Evolutionary conservation across 129 eudicot genomes (phyloP).

Genomic region (Calendula officinalis): DNA sequence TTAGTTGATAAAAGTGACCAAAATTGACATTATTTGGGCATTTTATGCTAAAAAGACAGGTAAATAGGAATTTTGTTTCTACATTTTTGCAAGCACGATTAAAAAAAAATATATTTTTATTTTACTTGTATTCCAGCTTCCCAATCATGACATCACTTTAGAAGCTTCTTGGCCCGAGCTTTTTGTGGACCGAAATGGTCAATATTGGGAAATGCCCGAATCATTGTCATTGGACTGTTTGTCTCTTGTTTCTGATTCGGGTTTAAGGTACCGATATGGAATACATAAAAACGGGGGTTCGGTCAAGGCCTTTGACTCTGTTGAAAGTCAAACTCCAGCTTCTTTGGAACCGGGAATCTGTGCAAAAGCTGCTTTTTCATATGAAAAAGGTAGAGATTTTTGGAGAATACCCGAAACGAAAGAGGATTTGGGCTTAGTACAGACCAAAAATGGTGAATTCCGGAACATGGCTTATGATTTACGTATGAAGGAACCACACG

Average conservation of each 20-base stretch:
- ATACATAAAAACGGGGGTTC: constrained; percentile 66
- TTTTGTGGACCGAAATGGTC: constrained; percentile 68
- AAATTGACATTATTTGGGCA: not conserved
- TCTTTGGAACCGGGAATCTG: constrained; percentile 65
- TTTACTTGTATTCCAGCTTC: constrained; percentile 57
- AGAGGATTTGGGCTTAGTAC: constrained; percentile 45
- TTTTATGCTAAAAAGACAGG: not conserved
- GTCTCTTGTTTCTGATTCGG: constrained; percentile 63
- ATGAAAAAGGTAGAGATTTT: constrained; percentile 67
- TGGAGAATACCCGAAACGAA: constrained; percentile 69
- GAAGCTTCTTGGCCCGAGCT: constrained; percentile 97
- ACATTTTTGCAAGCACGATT: constrained; percentile 7
- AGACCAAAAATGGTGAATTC: constrained; percentile 32
- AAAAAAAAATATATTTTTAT: not conserved
- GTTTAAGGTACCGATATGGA: constrained; percentile 78
- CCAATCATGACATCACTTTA: constrained; percentile 70
- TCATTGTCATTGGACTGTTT: constrained; percentile 68
- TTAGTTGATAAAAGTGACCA: not conserved
- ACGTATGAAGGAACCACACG: constrained; percentile 78
- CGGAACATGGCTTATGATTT: constrained; percentile 51
- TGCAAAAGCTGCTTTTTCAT: constrained; percentile 83
- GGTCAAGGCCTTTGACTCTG: constrained; percentile 41
- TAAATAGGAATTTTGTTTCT: not conserved
- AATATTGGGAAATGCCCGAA: constrained; percentile 81
- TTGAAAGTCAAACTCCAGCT: constrained; percentile 47